phyloP scores from a whole-genome alignment of 2,329 filamentous ascomycete genomes.

The Orbilia oligospora region DNA sequence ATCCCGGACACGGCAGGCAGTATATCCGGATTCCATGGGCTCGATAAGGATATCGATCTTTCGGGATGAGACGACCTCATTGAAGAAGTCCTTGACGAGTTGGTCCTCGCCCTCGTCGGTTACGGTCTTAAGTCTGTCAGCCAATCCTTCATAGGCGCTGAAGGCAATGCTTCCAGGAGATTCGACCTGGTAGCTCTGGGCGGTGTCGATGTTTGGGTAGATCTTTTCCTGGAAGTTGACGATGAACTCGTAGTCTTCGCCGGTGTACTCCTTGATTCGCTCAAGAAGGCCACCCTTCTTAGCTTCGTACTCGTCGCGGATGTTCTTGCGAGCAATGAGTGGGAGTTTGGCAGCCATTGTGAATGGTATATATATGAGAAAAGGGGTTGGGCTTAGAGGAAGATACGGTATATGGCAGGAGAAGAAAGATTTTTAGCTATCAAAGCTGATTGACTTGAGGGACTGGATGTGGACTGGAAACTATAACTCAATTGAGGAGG shows the following conservation, averaged over 20 bases:
- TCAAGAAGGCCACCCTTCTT: constrained; percentile 9
- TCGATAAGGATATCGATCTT: constrained; percentile 43
- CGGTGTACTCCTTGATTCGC: constrained; percentile 46
- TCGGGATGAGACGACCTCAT: constrained; percentile 32
- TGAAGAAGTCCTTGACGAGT: constrained; percentile 40
- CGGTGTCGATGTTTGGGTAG: constrained; percentile 22
- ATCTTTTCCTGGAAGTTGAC: constrained; percentile 37
- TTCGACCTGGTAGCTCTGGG: constrained; percentile 41
- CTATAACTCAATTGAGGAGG: constrained; percentile 32
- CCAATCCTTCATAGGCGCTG: constrained; percentile 31
- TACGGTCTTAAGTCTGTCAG: constrained; percentile 18
- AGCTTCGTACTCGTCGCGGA: constrained; percentile 45
- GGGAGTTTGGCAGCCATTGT: constrained; percentile 56
- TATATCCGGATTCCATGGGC: constrained; percentile 29
- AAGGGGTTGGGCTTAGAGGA: neutral
- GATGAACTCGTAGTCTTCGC: constrained; percentile 51
- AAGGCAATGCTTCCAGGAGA: constrained; percentile 51
- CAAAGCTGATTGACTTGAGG: constrained; percentile 41
- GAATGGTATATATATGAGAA: neutral
- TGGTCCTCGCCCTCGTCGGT: constrained; percentile 31
- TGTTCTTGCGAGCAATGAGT: constrained; percentile 53
- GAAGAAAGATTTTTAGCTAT: constrained; percentile 40
- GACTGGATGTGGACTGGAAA: constrained; percentile 41
- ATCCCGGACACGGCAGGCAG: constrained; percentile 39
- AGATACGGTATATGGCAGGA: constrained; percentile 22